Base-by-base conservation (phyloP, 23 red algal species). In the Agarophyton chilense region DNA sequence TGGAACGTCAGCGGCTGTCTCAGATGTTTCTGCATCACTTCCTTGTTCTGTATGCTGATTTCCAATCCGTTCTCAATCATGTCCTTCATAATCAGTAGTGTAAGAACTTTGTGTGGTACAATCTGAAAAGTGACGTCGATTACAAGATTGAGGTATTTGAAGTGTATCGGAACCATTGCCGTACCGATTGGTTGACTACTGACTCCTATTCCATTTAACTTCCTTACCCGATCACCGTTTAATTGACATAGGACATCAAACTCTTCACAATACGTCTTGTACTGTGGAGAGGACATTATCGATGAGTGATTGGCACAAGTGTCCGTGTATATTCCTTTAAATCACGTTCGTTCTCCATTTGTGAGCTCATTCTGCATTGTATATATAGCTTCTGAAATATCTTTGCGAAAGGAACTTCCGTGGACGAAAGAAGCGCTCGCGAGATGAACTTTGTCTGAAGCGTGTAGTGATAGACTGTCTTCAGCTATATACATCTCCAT, bases 51-150 rank as follows among this genome's bases (percentile, higher is more conserved):
- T 10, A 86, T 47, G 46, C 62, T 72, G 19, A 86, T 71, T 56
- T 86, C 81, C 40, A 86, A 33, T 12, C 81, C 81, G 22, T 72
- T 22, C 4, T 86, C 61, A 8, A 29, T 47, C 44, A 47, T 47
- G 44, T 47, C 44, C 44, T 47, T 47, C 44, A 47, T 47, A 47
- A 28, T 49, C 21, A 73, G 70, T n/a, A 74, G 66, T 1, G 16
- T 55, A 2, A 65, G 83, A 18, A 38, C 32, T 2, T 72, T 76
- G 39, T 76, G 2, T 35, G 10, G 21, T 8, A 72, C 28, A 29
- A 87, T 63, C 39, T 57, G 62, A 57, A 87, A 73, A n/a, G 28
- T 77, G 13, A 87, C 70, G 45, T 87, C 44, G 43, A 76, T 52
- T 18, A 87, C 83, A 28, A 87, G 18, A 24, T 72, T 22, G 13